A percentile compares a stretch with the other conserved stretches of the same genome.
Conservation (phyloP, 768 basidiomycete genomes). For the Leucogyrophana mollusca region DNA sequence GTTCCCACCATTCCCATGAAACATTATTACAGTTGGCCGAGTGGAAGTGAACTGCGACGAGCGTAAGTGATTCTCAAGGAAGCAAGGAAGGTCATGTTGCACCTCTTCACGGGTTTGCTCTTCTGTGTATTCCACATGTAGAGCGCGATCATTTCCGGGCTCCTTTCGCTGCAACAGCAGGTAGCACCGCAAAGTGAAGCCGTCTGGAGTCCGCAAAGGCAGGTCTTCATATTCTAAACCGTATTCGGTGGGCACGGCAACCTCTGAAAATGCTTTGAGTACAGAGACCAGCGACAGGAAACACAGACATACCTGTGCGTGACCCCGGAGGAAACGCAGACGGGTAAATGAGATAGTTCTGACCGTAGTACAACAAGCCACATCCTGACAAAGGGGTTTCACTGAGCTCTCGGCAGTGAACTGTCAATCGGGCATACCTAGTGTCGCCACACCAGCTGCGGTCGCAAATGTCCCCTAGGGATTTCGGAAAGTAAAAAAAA, state of each 20-base stretch:
- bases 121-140: conserved; percentile 33
- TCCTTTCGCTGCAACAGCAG: conserved; percentile 64
- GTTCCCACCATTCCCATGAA: conserved; percentile 90
- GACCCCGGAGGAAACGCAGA: conserved; percentile 81
- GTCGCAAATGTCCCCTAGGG: conserved; percentile 53
- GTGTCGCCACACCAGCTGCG: conserved; percentile 53
- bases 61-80: background rate
- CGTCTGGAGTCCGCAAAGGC: conserved; percentile 69
- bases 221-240: conserved; percentile 77
- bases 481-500: conserved; percentile 1
- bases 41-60: conserved; percentile 32
- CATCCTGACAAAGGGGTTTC: conserved; percentile 41
- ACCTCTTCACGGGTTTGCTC: conserved; percentile 61
- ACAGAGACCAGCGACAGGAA: background rate
- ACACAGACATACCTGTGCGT: conserved; percentile 54
- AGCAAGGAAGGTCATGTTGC: conserved; percentile 11
- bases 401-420: background rate
- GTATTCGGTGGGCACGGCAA: conserved; percentile 66
- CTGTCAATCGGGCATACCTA: conserved; percentile 37
- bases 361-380: conserved; percentile 81
- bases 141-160: conserved; percentile 34
- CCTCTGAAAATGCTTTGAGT: conserved; percentile 45
- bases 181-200: conserved; percentile 71
- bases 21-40: conserved; percentile 88
- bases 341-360: conserved; percentile 89